Evolutionary conservation across 2,329 filamentous ascomycete species (phyloP).

Genomic region (Colletotrichum cordylinicola): DNA sequence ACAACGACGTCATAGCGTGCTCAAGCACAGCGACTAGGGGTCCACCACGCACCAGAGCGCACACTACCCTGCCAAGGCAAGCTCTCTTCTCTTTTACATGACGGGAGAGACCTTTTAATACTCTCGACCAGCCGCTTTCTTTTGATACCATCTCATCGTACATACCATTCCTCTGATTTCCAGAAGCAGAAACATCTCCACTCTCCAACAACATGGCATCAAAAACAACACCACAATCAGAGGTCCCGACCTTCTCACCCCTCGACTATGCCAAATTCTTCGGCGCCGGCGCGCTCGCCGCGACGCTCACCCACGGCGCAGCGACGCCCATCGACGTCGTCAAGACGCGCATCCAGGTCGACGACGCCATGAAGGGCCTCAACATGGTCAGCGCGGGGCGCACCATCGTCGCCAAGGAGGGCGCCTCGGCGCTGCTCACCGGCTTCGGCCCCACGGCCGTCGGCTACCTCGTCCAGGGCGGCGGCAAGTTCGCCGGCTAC

Average conservation of each 20-base stretch:
- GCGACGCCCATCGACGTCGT: conserved; percentile 70
- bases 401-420: conserved; percentile 80
- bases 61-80: conserved; percentile 8
- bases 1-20: conserved; percentile 12
- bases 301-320: conserved; percentile 57
- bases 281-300: conserved; percentile 56
- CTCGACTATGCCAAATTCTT: conserved; percentile 60
- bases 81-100: neutral
- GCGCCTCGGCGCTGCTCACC: conserved; percentile 79
- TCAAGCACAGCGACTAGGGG: conserved; percentile 1
- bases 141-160: neutral
- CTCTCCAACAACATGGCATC: conserved; percentile 24
- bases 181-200: neutral
- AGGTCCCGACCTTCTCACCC: conserved; percentile 45
- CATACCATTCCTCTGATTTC: neutral
- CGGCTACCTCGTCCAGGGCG: conserved; percentile 89
- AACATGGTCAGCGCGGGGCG: conserved; percentile 82
- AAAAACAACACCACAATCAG: conserved; percentile 22
- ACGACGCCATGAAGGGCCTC: conserved; percentile 82
- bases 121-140: neutral
- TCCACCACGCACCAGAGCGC: neutral
- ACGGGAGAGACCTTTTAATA: neutral
- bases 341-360: conserved; percentile 91
- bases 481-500: conserved; percentile 91
- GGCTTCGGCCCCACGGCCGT: conserved; percentile 86